Evolutionary conservation across 352 stramenopile species (phyloP).

Genomic region (Globisporangium uncinulatum): DNA sequence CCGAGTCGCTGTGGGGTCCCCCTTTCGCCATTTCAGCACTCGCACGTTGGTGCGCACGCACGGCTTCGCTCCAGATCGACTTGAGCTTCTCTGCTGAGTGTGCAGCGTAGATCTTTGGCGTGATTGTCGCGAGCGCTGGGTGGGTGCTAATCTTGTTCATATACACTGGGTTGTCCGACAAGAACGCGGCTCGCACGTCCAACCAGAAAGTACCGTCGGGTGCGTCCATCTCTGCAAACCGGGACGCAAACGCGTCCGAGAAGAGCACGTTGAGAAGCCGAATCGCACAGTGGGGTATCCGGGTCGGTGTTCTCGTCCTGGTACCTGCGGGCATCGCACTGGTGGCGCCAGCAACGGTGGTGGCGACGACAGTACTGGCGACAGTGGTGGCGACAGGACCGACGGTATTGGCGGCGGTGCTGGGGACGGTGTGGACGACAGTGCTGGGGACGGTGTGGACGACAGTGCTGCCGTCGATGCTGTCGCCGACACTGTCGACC

Average conservation of each 20-base stretch:
- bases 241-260: neutral
- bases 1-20: no score
- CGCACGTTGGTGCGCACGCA: neutral
- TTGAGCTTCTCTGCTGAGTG: neutral
- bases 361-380: no score
- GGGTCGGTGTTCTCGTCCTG: neutral
- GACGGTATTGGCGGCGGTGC: no score
- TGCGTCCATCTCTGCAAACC: neutral
- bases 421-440: no score
- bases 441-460: no score
- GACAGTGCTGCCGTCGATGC: no score
- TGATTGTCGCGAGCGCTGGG: neutral
- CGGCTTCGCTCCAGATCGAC: neutral
- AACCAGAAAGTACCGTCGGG: neutral
- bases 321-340: no score
- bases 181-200: slow-evolving; percentile 1
- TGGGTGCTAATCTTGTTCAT: neutral
- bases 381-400: no score
- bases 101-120: neutral
- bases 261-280: slow-evolving; percentile 6
- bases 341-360: no score
- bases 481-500: no score
- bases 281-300: slow-evolving; percentile 1
- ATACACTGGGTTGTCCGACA: neutral
- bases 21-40: neutral